These are phyloP conservation scores for Fusarium hainanense DNA, from an alignment of 2,329 filamentous ascomycete genomes.

Conservation along the genomic window DNA sequence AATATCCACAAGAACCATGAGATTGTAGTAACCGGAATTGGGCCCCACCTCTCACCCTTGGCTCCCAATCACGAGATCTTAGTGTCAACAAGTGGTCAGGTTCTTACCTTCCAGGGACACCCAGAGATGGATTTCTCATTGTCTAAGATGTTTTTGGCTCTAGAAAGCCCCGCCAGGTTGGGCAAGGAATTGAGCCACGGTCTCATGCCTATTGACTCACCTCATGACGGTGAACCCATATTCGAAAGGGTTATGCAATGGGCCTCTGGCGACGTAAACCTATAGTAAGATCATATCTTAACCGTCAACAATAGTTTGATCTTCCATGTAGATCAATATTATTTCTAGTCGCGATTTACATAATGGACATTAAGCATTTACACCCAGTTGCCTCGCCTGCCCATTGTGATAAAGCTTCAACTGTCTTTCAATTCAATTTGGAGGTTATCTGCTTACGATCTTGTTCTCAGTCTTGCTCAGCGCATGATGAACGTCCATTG, in stretches of 20 bases:
- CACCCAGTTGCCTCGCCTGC: no score
- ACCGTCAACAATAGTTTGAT: no score
- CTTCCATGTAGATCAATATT: no score
- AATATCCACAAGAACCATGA: slow-evolving; percentile 6
- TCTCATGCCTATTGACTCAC: neutral
- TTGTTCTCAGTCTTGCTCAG: no score
- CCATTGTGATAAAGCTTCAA: no score
- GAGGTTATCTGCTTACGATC: no score
- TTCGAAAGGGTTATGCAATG: neutral
- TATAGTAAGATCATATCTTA: no score
- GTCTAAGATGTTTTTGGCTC: neutral
- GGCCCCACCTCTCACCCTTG: neutral
- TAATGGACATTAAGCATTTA: no score
- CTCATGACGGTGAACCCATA: neutral
- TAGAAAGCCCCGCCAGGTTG: neutral
- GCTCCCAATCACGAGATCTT: neutral
- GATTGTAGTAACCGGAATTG: neutral
- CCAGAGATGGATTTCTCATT: neutral
- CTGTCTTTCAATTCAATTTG: no score
- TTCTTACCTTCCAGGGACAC: neutral
- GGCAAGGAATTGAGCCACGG: no score
- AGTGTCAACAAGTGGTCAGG: neutral
- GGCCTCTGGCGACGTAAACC: neutral
- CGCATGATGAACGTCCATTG: no score
- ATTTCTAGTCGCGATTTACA: no score